phyloP scores from a whole-genome alignment of 2,329 filamentous ascomycete species.

The Akanthomyces muscarius region DNA sequence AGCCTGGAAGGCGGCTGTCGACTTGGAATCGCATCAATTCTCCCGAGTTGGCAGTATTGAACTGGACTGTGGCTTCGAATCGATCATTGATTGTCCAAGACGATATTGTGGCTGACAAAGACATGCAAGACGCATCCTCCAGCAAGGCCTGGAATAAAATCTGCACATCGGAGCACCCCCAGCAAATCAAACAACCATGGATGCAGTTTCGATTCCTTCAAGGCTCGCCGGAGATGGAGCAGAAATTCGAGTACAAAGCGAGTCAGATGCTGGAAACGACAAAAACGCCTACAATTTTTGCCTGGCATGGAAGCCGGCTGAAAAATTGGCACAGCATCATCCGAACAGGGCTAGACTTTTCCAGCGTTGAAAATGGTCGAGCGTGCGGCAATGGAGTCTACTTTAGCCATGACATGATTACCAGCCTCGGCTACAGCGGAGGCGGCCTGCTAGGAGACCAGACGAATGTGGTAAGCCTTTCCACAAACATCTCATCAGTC shows the following conservation, averaged over 20 bases:
- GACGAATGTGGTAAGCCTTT: neutral
- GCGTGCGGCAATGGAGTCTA: constrained; percentile 78
- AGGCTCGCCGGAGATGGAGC: constrained; percentile 83
- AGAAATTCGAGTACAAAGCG: constrained; percentile 61
- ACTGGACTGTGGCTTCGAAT: constrained; percentile 90
- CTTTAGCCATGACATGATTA: constrained; percentile 58
- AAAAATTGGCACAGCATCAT: constrained; percentile 89
- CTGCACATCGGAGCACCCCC: constrained; percentile 38
- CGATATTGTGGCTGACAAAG: constrained; percentile 35
- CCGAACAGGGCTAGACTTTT: constrained; percentile 74
- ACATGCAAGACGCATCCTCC: too few species aligned
- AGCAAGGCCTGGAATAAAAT: constrained; percentile 41
- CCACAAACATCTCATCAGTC: too few species aligned
- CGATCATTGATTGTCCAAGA: constrained; percentile 81
- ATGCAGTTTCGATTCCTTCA: constrained; percentile 85
- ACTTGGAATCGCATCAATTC: constrained; percentile 55
- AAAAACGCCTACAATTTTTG: constrained; percentile 67
- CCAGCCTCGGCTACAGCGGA: constrained; percentile 49
- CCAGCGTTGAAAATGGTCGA: constrained; percentile 59
- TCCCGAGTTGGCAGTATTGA: constrained; percentile 63
- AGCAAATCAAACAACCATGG: constrained; percentile 42
- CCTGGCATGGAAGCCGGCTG: constrained; percentile 77
- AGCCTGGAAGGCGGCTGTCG: constrained; percentile 38
- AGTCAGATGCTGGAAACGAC: constrained; percentile 44
- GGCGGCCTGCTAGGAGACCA: neutral